These are phyloP conservation scores for Candida maesae DNA, from an alignment of 805 yeast species.

Conservation along the genomic window DNA sequence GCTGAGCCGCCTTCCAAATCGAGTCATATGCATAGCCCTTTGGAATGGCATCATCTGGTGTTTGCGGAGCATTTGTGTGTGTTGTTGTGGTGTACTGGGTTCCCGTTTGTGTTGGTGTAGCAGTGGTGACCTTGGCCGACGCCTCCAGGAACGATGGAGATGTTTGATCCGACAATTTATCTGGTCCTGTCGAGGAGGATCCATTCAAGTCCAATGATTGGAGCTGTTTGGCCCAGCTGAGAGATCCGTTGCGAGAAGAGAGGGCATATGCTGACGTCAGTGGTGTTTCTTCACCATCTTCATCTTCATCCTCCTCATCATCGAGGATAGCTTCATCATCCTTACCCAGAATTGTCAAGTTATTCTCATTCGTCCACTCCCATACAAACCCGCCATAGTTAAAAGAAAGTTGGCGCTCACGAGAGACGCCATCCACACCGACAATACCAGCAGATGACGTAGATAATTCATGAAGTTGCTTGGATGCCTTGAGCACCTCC, in stretches of 20 bases:
- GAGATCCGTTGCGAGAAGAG: conserved; percentile 1
- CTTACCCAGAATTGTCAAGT: conserved; percentile 20
- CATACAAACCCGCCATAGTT: conserved; percentile 29
- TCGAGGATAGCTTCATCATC: conserved; percentile 16
- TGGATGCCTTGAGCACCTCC: conserved; percentile 27
- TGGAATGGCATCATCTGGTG: conserved; percentile 15
- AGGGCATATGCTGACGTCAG: not conserved
- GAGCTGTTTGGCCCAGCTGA: conserved; percentile 1
- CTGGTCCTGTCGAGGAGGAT: too few species aligned
- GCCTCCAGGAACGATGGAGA: not conserved
- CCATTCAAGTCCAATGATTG: not conserved
- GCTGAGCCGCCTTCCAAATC: conserved; percentile 25
- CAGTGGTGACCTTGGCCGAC: not conserved
- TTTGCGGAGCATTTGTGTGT: not conserved
- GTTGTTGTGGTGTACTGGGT: conserved; percentile 2
- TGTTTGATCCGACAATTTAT: too few species aligned
- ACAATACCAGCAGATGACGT: conserved; percentile 1
- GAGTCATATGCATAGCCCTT: conserved; percentile 22
- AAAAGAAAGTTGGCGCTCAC: conserved; percentile 16
- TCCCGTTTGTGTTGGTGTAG: not conserved
- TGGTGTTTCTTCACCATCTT: conserved; percentile 1
- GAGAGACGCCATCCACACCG: conserved; percentile 1
- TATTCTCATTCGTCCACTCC: conserved; percentile 24
- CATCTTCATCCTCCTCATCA: conserved; percentile 6
- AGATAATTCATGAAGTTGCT: conserved; percentile 26